Evolutionary conservation across 2,329 filamentous ascomycete species (phyloP).

Genomic region (Coniochaeta sp.): DNA sequence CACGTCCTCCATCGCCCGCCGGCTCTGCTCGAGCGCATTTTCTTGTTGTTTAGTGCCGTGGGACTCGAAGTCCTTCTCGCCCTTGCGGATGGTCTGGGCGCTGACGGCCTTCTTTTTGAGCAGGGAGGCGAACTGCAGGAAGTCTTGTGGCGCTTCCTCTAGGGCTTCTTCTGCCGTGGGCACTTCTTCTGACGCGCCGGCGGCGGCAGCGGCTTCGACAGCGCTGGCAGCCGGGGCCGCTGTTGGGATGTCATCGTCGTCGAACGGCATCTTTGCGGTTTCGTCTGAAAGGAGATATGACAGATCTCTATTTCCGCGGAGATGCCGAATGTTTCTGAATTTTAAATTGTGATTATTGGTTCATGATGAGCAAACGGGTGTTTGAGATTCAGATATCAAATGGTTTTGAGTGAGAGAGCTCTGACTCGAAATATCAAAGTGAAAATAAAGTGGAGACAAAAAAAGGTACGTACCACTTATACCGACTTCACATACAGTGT

Average conservation of each 20-base stretch:
- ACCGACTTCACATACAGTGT: too few species aligned
- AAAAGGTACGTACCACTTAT: neutral
- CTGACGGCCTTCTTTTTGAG: conserved; percentile 44
- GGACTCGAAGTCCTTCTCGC: conserved; percentile 95
- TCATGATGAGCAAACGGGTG: neutral
- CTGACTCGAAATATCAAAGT: neutral
- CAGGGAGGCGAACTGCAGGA: conserved; percentile 59
- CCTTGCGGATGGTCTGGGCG: conserved; percentile 70
- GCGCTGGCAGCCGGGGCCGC: conserved; percentile 9
- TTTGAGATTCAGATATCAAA: neutral
- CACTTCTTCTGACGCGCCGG: conserved; percentile 23
- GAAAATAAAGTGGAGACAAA: neutral
- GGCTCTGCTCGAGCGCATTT: conserved; percentile 69
- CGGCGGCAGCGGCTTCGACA: too few species aligned
- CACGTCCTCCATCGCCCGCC: conserved; percentile 83
- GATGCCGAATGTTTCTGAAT: neutral
- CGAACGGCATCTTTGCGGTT: conserved; percentile 22
- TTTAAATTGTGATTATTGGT: neutral
- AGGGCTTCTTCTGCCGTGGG: conserved; percentile 49
- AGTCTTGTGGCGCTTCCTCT: conserved; percentile 81
- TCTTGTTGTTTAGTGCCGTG: conserved; percentile 82
- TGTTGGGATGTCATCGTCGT: conserved; percentile 18
- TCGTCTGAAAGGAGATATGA: too few species aligned
- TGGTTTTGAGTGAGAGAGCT: neutral
- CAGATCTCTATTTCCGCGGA: neutral